Base-by-base conservation (phyloP, 495 filamentous ascomycete species). In the Jackrogersella multiformis region DNA sequence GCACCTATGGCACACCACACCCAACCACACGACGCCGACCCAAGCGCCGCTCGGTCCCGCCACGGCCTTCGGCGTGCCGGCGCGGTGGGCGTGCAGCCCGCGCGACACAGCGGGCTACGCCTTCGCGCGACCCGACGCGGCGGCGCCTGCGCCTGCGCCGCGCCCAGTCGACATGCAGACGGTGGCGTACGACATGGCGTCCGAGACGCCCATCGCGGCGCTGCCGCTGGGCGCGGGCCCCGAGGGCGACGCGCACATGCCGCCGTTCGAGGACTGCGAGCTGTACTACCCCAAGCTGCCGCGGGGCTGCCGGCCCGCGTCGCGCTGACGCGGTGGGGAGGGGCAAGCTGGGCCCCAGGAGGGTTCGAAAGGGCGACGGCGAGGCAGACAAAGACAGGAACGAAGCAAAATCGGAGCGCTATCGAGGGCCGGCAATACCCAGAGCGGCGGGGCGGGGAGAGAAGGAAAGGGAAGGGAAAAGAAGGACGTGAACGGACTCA, bases 171-270 rank as follows among this genome's bases (percentile, higher is more conserved):
- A 73, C 18, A 28, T 57, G 26, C 69, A 74, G 38, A 61, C 63
- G 1, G 26, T 64, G 3, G 57, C 45, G 15, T 73, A 63, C 61
- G 7, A 61, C 1, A 38, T 46, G 2, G 32, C 51, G 0, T n/a
- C n/a, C n/a, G 34, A 56, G 2, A 24, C 49, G 5, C 65, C 70
- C 9, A 45, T 69, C 10, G 65, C 53, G n/a, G 80, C 77, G 1
- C 61, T 81, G 0, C 80, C 80, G 13, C 65, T 81, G 2, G 80
- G 80, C 16, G 78, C 78, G 9, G 80, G 80, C 0, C 78, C 80
- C 8, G 80, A 82, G 41, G 73, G 69, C 1, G 64, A 68, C 12
- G 58, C 68, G 0, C 74, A 77, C 46, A 58, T 66, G 34, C 60
- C 61, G 1, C 48, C 59, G 3, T 77, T 73, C 34, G 66, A 68